Evolutionary conservation across 2,329 filamentous ascomycete species (phyloP).

Genomic region (Paecilomyces dactylethromorphus): DNA sequence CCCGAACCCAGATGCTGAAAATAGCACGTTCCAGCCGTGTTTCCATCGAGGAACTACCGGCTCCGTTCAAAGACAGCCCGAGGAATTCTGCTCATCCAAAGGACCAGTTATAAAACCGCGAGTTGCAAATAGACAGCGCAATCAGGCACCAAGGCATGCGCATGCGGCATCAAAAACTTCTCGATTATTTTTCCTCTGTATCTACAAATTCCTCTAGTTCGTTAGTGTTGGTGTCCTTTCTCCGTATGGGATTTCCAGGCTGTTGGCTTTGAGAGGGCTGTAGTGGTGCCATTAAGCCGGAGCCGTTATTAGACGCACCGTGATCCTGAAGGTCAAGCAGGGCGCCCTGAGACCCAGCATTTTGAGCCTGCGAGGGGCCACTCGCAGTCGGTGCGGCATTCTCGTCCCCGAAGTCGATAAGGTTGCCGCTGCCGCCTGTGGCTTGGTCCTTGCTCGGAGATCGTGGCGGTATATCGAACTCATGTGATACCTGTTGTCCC

Average conservation of each 20-base stretch:
- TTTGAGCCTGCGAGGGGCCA: background rate
- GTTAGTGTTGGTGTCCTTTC: conserved; percentile 32
- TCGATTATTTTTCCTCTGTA: conserved; percentile 23
- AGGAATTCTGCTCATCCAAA: background rate
- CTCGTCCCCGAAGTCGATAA: conserved; percentile 19
- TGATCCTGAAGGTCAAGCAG: background rate
- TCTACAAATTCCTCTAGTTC: conserved; percentile 39
- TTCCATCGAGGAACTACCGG: background rate
- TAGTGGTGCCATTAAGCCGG: conserved; percentile 13
- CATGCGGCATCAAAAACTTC: background rate
- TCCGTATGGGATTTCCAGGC: conserved; percentile 18
- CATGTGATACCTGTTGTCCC: conserved; percentile 58
- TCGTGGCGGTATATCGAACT: conserved; percentile 52
- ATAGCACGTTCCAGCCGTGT: background rate
- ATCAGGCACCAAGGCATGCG: background rate
- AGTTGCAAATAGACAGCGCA: background rate
- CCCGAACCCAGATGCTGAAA: background rate
- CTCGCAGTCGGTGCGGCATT: background rate
- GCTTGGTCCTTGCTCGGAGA: conserved; percentile 8
- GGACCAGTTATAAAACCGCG: background rate
- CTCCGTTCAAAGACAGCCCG: background rate
- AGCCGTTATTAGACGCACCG: background rate
- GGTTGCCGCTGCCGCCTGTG: conserved; percentile 6
- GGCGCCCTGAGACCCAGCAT: background rate
- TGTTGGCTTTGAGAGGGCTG: conserved; percentile 7